phyloP scores from a whole-genome alignment of 257 asterid species.

The Eucommia ulmoides region DNA sequence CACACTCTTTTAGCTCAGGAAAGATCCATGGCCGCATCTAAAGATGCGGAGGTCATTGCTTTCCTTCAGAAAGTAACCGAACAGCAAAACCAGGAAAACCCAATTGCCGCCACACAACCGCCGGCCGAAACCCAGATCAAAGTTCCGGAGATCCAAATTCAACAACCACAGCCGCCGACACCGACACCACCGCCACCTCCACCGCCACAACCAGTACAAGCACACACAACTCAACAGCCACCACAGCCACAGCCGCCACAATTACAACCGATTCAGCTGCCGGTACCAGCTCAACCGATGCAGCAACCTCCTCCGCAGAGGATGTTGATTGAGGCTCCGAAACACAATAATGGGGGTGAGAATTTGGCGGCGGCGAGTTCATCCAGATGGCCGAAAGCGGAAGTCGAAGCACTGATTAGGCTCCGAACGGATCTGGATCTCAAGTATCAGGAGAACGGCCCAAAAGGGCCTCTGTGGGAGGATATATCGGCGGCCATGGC shows the following conservation, averaged over 20 bases:
- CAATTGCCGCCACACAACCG: constrained; percentile 5
- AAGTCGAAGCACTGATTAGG: constrained; percentile 61
- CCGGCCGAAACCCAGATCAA: too few species aligned
- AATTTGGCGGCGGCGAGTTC: constrained; percentile 27
- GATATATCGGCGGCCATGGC: constrained; percentile 71
- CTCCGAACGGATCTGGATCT: constrained; percentile 55
- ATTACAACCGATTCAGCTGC: neutral
- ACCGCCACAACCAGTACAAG: neutral
- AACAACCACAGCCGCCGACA: constrained; percentile 11
- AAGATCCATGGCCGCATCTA: constrained; percentile 66
- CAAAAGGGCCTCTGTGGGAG: constrained; percentile 95
- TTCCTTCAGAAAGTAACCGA: constrained; percentile 55
- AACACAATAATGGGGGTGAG: constrained; percentile 25
- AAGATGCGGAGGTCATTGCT: constrained; percentile 62
- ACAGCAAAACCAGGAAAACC: constrained; percentile 27
- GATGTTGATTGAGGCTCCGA: constrained; percentile 7
- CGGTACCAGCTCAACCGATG: constrained; percentile 3
- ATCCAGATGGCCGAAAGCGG: constrained; percentile 90
- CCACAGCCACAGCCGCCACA: neutral
- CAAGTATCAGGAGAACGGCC: constrained; percentile 80
- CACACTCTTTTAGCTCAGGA: constrained; percentile 70
- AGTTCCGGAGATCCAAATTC: constrained; percentile 3
- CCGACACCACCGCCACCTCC: constrained; percentile 5
- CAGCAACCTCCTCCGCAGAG: constrained; percentile 2
- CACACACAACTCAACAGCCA: too few species aligned